Evolutionary conservation across 2,329 filamentous ascomycete genomes (phyloP), one percentile per base, ranked within the genome.

Genomic region (Albifimbria verrucaria): DNA sequence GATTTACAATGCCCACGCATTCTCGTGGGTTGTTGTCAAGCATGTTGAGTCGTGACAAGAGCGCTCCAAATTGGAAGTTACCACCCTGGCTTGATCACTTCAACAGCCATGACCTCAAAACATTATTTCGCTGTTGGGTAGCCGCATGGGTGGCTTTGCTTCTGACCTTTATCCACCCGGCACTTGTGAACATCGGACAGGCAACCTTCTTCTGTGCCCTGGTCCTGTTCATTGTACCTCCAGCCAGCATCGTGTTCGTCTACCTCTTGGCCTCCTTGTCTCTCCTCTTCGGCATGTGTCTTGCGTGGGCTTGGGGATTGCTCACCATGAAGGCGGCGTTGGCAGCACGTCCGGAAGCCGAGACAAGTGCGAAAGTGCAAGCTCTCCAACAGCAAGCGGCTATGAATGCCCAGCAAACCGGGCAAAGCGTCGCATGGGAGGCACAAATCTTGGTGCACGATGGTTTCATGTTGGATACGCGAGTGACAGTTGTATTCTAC

Each of bases 271-370:
- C 64, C 10, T 62, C 69, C 0, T 32, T 76, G 1, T 72, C 77
- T 1, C 62, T 79, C 4, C 61, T 79, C 3, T 12, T 78, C 2
- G 77, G 77, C 18, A 76, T 79, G 60, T 72, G 68, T 26, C 58
- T 77, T 0, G 76, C 71, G 4, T 79, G 77, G 76, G 75, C 68
- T 5, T 80, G 77, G 77, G 77, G 77, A 3, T 64, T 77, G 2
- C 63, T 79, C 45, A 65, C 70, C 0, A 79, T 77, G 75, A 76
- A 77, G 54, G 76, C 75, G 2, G 77, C 76, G 3, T 54, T 71
- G 9, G 73, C 76, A 1, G 69, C 71, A 2, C 65, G 77, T 15
- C 68, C 76, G 2, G 65, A 64, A 4, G 60, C 67, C 0, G 70
- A 73, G 7, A 74, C 71, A 0, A 65, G 71, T 47, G 65, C 67